Evolutionary conservation across 148 eudicot species (phyloP), one percentile per base, ranked within the genome.

Genomic region (Drosera capensis): DNA sequence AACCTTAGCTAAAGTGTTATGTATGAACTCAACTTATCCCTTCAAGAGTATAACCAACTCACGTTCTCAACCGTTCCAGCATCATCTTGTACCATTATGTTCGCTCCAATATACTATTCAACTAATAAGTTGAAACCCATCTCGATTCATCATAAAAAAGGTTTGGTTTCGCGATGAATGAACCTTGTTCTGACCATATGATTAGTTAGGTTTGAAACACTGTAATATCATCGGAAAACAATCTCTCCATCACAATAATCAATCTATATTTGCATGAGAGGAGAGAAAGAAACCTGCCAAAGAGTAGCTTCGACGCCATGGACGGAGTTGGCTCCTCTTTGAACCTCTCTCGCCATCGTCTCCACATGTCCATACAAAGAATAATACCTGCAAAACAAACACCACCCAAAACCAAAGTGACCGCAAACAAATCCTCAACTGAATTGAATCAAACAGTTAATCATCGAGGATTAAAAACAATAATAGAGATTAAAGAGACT

Each of bases 241-340:
- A 34, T 34, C 15, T 23, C 24, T 44, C 28, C 15, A 3, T 13
- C 0, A 49, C 23, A 20, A 23, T 16, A 12, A 26, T 34, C 14
- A 6, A 34, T 34, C 1, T 11, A 34, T 34, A 2, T 2, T 34
- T 6, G 23, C 23, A 41, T 5, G n/a, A 5, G 23, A 23, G 20
- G 23, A 41, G 1, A 48, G 36, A 21, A 20, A 24, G 17, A 20
- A 28, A 74, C 92, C 82, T 61, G 66, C 93, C 93, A 82, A 21
- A 82, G 65, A 8, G 82, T 71, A 13, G 93, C 82, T 69, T 82
- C 82, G 43, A 82, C 86, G 17, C 71, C 93, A 20, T 68, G 62
- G 59, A 82, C 79, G n/a, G 79, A 58, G 63, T 51, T 56, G 48
- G 86, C 93, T 38, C 93, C 93, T 56, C 59, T 52, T 18, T 64